Base-by-base conservation (phyloP, 2,329 filamentous ascomycete genomes). In the Colletotrichum liriopes region DNA sequence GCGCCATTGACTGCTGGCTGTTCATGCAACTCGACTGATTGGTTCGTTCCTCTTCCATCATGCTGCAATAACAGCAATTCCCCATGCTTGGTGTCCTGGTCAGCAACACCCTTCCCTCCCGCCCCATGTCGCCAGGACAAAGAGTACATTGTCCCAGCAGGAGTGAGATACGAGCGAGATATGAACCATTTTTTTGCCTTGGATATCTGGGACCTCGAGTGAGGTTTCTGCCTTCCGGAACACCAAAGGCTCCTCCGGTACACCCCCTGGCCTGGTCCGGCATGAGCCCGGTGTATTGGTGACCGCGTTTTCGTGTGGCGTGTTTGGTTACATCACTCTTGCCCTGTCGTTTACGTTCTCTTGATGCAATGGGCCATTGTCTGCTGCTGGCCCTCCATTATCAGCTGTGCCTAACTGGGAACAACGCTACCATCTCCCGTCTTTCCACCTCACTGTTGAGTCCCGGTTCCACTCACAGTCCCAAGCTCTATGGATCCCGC, bases 321-420 rank as follows among this genome's bases (percentile, higher is more conserved):
- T 71, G 69, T 68, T 59, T n/a, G 8, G 51, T 68, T 71, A 68
- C 69, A 71, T 71, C 69, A 71, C 43, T 51, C 32, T 4, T 41
- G 35, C 39, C 55, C n/a, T n/a, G 32, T 56, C 16, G 16, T 37
- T 41, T 45, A 14, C 43, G 49, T 51, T 41, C 45, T 41, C 18
- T 51, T 49, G 64, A 14, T 49, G 52, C 51, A 20, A 35, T 20
- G 14, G 32, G 20, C 32, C 41, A 32, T 43, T 35, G 14, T 56
- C 49, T 67, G 32, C 32, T 47, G 29, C 49, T 41, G 14, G 20
- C 16, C 29, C 35, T 26, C 12, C 29, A 26, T 45, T 23, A 26
- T 65, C 26, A 52, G 32, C 55, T 26, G 20, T 58, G 35, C n/a
- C 37, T 35, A 3, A n/a, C 20, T 9, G n/a, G 47, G 39, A 39